Evolutionary conservation across 306 rosid species (phyloP).

Genomic region (Pyrus bretschneideri): DNA sequence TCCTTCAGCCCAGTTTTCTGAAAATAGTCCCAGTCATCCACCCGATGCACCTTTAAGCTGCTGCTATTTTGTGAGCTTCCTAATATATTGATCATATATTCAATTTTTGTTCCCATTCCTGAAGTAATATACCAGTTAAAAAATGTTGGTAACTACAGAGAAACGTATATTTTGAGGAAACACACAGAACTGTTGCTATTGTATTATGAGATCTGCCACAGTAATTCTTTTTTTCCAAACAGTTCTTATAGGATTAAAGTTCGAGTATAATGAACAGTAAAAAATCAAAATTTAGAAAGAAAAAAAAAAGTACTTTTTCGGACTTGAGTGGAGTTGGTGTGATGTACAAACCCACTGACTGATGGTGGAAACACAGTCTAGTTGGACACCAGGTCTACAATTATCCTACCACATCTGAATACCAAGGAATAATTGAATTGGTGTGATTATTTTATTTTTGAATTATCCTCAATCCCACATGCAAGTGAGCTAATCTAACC

Average conservation of each 20-base stretch:
- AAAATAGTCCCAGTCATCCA: constrained; percentile 62
- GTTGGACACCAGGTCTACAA: constrained; percentile 29
- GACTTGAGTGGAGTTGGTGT: constrained; percentile 24
- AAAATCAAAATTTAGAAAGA: not conserved
- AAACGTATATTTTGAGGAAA: not conserved
- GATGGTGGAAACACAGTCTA: constrained; percentile 36
- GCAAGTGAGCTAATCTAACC: not conserved
- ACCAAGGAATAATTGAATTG: constrained; percentile 15
- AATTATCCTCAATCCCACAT: constrained; percentile 10
- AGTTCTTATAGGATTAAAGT: not conserved
- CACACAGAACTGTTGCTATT: not conserved
- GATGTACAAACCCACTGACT: constrained; percentile 28
- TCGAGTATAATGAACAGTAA: not conserved
- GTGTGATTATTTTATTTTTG: constrained; percentile 14
- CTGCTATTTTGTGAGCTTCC: constrained; percentile 39
- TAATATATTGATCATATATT: constrained; percentile 54
- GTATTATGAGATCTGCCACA: not conserved
- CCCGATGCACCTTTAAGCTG: constrained; percentile 40
- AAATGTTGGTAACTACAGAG: not conserved
- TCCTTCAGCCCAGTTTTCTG: constrained; percentile 36
- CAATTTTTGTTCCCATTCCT: constrained; percentile 90
- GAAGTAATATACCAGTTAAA: constrained; percentile 20
- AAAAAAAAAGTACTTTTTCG: not conserved
- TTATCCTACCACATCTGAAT: constrained; percentile 26
- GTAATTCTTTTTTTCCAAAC: not conserved